Percentiles rank a stretch among this genome's conserved stretches.
phyloP scores from a whole-genome alignment of 768 basidiomycete genomes.

The Psilocybe subaeruginosa region DNA sequence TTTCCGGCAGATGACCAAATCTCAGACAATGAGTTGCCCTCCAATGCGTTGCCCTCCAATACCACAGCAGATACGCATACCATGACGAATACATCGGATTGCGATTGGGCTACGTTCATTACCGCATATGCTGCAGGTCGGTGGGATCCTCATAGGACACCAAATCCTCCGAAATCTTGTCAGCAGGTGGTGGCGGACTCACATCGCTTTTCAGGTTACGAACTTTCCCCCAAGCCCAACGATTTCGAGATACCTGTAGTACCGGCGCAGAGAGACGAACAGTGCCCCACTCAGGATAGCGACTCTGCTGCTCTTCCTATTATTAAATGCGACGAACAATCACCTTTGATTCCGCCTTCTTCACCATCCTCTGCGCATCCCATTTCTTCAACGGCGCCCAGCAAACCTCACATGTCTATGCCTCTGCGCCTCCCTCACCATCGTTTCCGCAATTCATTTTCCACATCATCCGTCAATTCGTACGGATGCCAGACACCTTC shows the following conservation, averaged over 20 bases:
- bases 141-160: constrained; percentile 80
- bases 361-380: constrained; percentile 15
- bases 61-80: constrained; percentile 11
- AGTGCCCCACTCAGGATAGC: not conserved
- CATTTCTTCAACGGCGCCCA: constrained; percentile 13
- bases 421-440: constrained; percentile 29
- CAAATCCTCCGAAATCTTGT: constrained; percentile 52
- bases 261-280: constrained; percentile 1
- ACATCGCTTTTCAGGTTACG: constrained; percentile 28
- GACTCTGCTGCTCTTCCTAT: not conserved
- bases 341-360: constrained; percentile 12
- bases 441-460: constrained; percentile 37
- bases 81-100: constrained; percentile 26
- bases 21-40: not conserved
- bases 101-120: constrained; percentile 79
- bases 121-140: constrained; percentile 74
- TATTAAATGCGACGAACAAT: constrained; percentile 1
- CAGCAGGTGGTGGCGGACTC: constrained; percentile 16
- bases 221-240: constrained; percentile 20
- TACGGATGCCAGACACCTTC: constrained; percentile 20
- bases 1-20: no score
- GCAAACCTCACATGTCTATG: constrained; percentile 25
- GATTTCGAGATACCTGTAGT: constrained; percentile 13
- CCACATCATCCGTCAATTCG: constrained; percentile 22
- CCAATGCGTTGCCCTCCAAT: not conserved